Evolutionary conservation across 2,329 filamentous ascomycete genomes (phyloP).

Genomic region (Trichoderma sp.): DNA sequence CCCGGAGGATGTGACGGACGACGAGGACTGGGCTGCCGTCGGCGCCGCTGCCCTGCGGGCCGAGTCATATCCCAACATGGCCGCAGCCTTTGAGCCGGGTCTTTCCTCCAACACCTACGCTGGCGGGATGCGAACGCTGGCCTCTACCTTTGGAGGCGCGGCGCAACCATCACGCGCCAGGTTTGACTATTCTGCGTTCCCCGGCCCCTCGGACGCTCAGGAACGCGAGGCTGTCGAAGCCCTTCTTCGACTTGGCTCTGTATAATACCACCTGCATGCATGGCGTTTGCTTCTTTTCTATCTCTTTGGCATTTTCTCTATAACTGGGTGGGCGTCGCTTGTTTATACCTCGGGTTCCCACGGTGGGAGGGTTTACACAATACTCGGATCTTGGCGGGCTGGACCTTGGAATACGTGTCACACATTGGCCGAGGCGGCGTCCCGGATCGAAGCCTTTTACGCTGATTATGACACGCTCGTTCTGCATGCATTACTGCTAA

Average conservation of each 20-base stretch:
- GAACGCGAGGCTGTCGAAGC: constrained; percentile 83
- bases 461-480: constrained; percentile 42
- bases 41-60: constrained; percentile 81
- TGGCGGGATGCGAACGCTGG: constrained; percentile 52
- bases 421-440: constrained; percentile 40
- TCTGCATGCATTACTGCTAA: constrained; percentile 29
- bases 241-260: constrained; percentile 77
- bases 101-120: constrained; percentile 52
- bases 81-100: constrained; percentile 55
- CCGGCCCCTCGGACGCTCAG: constrained; percentile 63
- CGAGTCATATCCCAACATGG: constrained; percentile 61
- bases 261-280: constrained; percentile 62
- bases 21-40: constrained; percentile 93
- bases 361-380: constrained; percentile 25
- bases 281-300: constrained; percentile 50
- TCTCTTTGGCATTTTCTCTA: not conserved
- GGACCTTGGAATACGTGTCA: constrained; percentile 40
- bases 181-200: constrained; percentile 56
- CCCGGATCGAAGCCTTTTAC: constrained; percentile 36
- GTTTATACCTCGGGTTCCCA: constrained; percentile 16
- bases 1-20: constrained; percentile 84
- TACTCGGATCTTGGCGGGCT: constrained; percentile 36
- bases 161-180: constrained; percentile 56
- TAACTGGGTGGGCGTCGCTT: constrained; percentile 28
- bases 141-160: constrained; percentile 52